Percentiles rank a stretch among this genome's conserved stretches.
Conservation (phyloP, 2,329 filamentous ascomycete species). For the Hypoxylon rubiginosum region DNA sequence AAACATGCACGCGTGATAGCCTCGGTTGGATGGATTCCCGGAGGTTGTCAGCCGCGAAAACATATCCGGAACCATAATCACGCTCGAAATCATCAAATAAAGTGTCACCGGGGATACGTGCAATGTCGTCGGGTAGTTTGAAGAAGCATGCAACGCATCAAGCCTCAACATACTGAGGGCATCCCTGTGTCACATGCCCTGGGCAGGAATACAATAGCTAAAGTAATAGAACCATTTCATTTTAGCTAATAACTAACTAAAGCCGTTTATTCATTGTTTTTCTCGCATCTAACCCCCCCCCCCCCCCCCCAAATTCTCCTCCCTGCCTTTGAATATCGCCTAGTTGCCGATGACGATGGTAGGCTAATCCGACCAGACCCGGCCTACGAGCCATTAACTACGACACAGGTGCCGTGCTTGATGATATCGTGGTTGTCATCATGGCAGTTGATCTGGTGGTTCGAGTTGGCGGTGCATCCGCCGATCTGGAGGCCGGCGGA, state of each 20-base stretch:
- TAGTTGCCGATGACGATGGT: constrained; percentile 8
- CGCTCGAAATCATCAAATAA: no score
- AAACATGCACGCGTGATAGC: no score
- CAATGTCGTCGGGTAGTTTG: no score
- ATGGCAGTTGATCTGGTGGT: constrained; percentile 37
- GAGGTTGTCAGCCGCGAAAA: no score
- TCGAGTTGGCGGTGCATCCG: constrained; percentile 16
- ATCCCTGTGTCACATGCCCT: not conserved
- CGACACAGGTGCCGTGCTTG: constrained; percentile 33
- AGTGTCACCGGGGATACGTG: no score
- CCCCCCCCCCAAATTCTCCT: not conserved
- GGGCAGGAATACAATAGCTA: not conserved
- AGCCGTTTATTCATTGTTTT: constrained; percentile 2
- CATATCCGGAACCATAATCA: no score
- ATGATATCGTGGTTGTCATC: constrained; percentile 35
- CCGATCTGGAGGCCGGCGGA: constrained; percentile 35
- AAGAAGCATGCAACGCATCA: no score
- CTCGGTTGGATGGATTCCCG: no score
- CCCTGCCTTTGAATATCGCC: constrained; percentile 10
- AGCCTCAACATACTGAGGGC: not conserved
- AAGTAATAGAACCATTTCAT: not conserved
- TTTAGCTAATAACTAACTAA: constrained; percentile 7
- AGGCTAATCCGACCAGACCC: constrained; percentile 9
- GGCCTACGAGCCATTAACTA: constrained; percentile 17
- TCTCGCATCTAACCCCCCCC: constrained; percentile 4